Percentiles rank a stretch among this genome's conserved stretches.
Conservation (phyloP, 805 yeast genomes). For the Candida berthetii region DNA sequence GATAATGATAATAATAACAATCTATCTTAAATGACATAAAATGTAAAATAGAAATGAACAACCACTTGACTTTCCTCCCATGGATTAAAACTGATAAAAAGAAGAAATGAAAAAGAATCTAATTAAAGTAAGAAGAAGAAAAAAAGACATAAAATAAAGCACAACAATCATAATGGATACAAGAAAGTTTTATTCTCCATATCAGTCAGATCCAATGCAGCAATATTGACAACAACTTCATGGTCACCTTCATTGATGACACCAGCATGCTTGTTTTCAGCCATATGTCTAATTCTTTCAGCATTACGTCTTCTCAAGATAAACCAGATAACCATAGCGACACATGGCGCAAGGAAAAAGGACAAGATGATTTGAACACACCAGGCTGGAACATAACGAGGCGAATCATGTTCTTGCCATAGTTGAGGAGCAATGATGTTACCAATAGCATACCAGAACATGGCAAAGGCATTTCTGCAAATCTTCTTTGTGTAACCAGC, state of each 20-base stretch:
- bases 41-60: too few relatives aligned
- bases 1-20: too few relatives aligned
- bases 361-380: slow-evolving; percentile 34
- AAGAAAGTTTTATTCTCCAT: slow-evolving; percentile 37
- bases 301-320: slow-evolving; percentile 39
- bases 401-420: slow-evolving; percentile 32
- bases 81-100: too few relatives aligned
- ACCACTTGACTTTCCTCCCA: too few relatives aligned
- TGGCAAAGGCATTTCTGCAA: slow-evolving; percentile 28
- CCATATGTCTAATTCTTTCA: slow-evolving; percentile 22
- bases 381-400: slow-evolving; percentile 37
- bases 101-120: too few relatives aligned
- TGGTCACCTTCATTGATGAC: slow-evolving; percentile 21
- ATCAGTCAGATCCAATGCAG: slow-evolving; percentile 39
- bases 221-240: slow-evolving; percentile 24
- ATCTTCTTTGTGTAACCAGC: slow-evolving; percentile 38
- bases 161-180: slow-evolving; percentile 24
- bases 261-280: slow-evolving; percentile 11
- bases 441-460: slow-evolving; percentile 32
- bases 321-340: slow-evolving; percentile 36
- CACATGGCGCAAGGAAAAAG: slow-evolving; percentile 34
- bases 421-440: slow-evolving; percentile 42
- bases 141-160: background rate
- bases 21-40: too few relatives aligned
- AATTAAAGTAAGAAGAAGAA: too few relatives aligned